Evolutionary conservation across 208 protist genomes (phyloP).

Genomic region (Leishmania arabica): DNA sequence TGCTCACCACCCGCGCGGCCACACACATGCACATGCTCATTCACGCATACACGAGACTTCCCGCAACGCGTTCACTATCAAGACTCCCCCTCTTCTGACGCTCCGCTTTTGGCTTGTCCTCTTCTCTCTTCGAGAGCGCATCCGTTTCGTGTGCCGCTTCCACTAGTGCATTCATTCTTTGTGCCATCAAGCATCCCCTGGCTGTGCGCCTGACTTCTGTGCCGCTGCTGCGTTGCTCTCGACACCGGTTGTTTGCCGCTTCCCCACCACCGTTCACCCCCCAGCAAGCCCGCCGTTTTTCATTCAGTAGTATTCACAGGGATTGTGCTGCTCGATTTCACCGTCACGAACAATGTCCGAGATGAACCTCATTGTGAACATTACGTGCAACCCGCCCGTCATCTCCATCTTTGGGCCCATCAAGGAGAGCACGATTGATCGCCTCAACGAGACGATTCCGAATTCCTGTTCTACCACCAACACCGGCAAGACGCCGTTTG

Average conservation of each 20-base stretch:
- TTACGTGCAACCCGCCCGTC: conserved; percentile 91
- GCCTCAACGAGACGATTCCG: conserved; percentile 82
- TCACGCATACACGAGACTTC: neutral
- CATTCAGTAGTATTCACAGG: neutral
- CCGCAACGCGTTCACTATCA: neutral
- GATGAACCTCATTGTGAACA: conserved; percentile 90
- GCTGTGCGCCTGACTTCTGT: neutral
- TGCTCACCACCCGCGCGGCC: neutral
- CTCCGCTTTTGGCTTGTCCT: neutral
- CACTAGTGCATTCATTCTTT: neutral
- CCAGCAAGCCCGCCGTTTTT: neutral
- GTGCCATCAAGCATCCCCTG: neutral
- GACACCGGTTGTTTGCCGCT: neutral
- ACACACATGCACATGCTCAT: neutral
- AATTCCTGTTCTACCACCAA: conserved; percentile 86
- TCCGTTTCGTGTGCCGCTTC: neutral
- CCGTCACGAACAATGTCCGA: conserved; percentile 43
- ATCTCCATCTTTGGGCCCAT: conserved; percentile 88
- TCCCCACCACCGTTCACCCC: neutral
- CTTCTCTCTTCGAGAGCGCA: neutral
- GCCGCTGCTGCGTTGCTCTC: neutral
- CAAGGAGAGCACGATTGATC: conserved; percentile 90
- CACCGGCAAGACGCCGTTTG: conserved; percentile 78
- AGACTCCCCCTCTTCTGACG: neutral
- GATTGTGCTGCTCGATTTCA: neutral